Evolutionary conservation across 106 monocot genomes (phyloP), one percentile per base, ranked within the genome.

Genomic region (Agapanthus africanus): DNA sequence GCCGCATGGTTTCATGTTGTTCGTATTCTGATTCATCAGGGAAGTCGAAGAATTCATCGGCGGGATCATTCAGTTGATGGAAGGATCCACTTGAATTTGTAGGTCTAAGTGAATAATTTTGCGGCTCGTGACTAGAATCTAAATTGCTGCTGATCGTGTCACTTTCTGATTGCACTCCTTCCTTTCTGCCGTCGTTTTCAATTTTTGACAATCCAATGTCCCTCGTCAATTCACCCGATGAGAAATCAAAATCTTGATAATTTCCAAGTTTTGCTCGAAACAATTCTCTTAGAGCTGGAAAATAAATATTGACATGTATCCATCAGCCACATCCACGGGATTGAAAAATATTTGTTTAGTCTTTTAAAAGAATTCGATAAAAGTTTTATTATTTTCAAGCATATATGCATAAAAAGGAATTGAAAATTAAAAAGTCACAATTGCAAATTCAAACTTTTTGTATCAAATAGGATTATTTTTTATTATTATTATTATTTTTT

Each of bases 41-140:
- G 28, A 94, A 71, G 68, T 99, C 97, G 68, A 85, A 99, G 72
- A 99, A 99, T 52, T 99, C 97, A 81, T 99, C 97, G 19, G 74
- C 84, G 26, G 89, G 86, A 84, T 97, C 88, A 46, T 73, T 90
- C 40, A 90, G 70, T 66, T 97, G 88, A 76, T 90, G 19, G 23
- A 93, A 87, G 31, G 97, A 99, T 52, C 92, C 79, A 69, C 76
- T 26, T 15, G 49, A 30, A 63, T 52, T 80, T 56, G 65, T 37
- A 59, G 76, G 65, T 44, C 57, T 80, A 37, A 54, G 11, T 68
- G 71, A 54, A 61, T 77, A 71, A 41, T 47, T 75, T 42, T 66
- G n/a, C 56, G 81, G 54, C 35, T 59, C 82, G 74, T 82, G 77
- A 19, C 8, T 62, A 41, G 69, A 59, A 57, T 71, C 74, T 10